These are phyloP conservation scores for Pogostemon cablin DNA, from an alignment of 257 asterid genomes.

Conservation along the genomic window DNA sequence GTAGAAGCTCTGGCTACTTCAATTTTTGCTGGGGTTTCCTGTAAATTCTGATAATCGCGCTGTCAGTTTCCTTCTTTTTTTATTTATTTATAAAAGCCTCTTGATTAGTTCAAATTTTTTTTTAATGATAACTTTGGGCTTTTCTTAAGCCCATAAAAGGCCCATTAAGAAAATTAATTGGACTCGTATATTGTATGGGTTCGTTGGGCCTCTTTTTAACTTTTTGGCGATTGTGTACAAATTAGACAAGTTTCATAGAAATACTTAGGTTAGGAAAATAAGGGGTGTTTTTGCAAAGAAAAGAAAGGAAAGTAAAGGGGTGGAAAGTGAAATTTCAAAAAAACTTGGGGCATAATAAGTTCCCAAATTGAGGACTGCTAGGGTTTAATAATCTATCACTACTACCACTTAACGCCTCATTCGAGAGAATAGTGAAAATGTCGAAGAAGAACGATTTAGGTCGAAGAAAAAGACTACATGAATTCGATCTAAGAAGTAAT, in stretches of 20 bases:
- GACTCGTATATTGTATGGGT: too few relatives aligned
- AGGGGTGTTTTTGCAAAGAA: too few relatives aligned
- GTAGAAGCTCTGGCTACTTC: constrained; percentile 12
- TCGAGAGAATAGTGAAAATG: constrained; percentile 46
- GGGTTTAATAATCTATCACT: constrained; percentile 33
- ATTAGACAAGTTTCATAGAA: too few relatives aligned
- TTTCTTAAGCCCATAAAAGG: too few relatives aligned
- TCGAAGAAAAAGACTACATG: constrained; percentile 76
- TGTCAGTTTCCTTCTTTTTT: too few relatives aligned
- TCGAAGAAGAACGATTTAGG: constrained; percentile 96
- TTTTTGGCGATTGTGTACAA: too few relatives aligned
- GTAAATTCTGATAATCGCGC: neutral
- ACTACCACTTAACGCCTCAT: constrained; percentile 20
- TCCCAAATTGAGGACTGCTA: constrained; percentile 23
- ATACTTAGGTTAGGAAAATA: too few relatives aligned
- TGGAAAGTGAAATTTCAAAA: neutral
- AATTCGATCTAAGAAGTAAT: constrained; percentile 67
- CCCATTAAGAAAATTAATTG: too few relatives aligned
- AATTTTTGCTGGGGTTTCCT: constrained; percentile 28
- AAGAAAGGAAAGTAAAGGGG: neutral
- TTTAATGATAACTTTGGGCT: too few relatives aligned
- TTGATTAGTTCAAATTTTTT: too few relatives aligned
- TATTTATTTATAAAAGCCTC: too few relatives aligned
- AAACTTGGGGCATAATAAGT: neutral
- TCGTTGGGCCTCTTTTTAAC: too few relatives aligned